These are phyloP conservation scores for Lepidium africanum DNA, from an alignment of 345 rosid genomes.

Conservation along the genomic window DNA sequence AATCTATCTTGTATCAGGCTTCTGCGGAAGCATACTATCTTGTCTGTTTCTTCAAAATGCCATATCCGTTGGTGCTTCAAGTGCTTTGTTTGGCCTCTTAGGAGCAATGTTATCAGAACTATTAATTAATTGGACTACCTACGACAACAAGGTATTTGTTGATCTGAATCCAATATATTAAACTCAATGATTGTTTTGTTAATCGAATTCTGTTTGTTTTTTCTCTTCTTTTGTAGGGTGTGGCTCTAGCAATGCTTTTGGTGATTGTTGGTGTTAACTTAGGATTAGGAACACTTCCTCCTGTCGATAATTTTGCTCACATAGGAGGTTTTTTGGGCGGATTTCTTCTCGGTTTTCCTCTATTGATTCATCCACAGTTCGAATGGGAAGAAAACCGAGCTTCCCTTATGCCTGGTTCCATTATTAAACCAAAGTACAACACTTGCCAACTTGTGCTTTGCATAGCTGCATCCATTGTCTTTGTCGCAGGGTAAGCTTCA, in stretches of 20 bases:
- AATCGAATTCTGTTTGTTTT: background rate
- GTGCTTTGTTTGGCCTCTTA: constrained; percentile 94
- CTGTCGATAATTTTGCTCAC: constrained; percentile 88
- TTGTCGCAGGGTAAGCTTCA: constrained; percentile 56
- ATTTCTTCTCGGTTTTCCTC: constrained; percentile 59
- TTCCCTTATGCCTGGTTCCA: constrained; percentile 45
- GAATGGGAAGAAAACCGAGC: constrained; percentile 53
- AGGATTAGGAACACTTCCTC: constrained; percentile 86
- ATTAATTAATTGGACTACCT: constrained; percentile 88
- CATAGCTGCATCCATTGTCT: constrained; percentile 38
- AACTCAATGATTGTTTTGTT: background rate
- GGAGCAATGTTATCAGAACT: constrained; percentile 95
- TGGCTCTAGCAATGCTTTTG: constrained; percentile 58
- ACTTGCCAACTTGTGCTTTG: constrained; percentile 60
- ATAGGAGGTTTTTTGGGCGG: constrained; percentile 77
- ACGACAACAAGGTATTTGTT: constrained; percentile 60
- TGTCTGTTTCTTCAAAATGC: constrained; percentile 53
- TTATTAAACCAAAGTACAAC: constrained; percentile 60
- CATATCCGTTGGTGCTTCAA: constrained; percentile 96
- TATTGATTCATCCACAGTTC: constrained; percentile 66
- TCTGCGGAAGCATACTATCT: constrained; percentile 76
- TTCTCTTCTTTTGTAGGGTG: constrained; percentile 35
- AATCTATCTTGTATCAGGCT: constrained; percentile 67
- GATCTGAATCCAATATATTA: background rate
- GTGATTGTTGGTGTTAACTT: constrained; percentile 63